These are phyloP conservation scores for Aaosphaeria pasadenensis DNA, from an alignment of 2,329 filamentous ascomycete genomes.

Conservation along the genomic window DNA sequence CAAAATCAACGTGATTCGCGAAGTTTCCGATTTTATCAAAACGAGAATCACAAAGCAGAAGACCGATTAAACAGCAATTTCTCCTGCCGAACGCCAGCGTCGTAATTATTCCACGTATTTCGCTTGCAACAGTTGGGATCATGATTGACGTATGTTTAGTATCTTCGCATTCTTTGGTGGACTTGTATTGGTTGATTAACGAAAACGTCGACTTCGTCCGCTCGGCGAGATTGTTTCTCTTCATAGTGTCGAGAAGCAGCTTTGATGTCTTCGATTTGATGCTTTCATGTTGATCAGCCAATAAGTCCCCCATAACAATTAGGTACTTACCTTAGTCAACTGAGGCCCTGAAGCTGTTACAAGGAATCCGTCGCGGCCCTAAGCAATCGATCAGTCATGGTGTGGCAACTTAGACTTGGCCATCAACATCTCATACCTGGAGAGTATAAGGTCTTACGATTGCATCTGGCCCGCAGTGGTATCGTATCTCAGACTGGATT, in stretches of 20 bases:
- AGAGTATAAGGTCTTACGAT: constrained; percentile 43
- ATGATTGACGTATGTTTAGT: constrained; percentile 54
- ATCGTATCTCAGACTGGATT: constrained; percentile 43
- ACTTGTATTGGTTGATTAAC: constrained; percentile 40
- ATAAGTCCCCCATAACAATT: background rate
- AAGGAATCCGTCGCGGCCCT: constrained; percentile 44
- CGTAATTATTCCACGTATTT: no score
- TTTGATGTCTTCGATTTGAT: constrained; percentile 43
- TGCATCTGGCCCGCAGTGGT: constrained; percentile 42
- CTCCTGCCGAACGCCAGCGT: no score
- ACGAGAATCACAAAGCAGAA: no score
- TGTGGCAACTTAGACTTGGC: constrained; percentile 1
- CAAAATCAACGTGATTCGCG: no score
- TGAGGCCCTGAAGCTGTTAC: constrained; percentile 39
- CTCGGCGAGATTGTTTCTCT: constrained; percentile 39
- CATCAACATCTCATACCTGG: constrained; percentile 25
- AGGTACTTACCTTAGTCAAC: constrained; percentile 37
- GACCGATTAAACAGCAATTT: no score
- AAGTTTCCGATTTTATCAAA: no score
- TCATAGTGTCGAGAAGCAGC: constrained; percentile 40
- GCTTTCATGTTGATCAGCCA: constrained; percentile 23
- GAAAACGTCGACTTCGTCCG: constrained; percentile 32
- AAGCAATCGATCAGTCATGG: constrained; percentile 11
- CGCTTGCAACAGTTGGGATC: constrained; percentile 68
- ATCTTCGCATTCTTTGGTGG: constrained; percentile 24